Evolutionary conservation across 2,329 filamentous ascomycete species (phyloP).

Genomic region (Chrysoporthe puriensis): DNA sequence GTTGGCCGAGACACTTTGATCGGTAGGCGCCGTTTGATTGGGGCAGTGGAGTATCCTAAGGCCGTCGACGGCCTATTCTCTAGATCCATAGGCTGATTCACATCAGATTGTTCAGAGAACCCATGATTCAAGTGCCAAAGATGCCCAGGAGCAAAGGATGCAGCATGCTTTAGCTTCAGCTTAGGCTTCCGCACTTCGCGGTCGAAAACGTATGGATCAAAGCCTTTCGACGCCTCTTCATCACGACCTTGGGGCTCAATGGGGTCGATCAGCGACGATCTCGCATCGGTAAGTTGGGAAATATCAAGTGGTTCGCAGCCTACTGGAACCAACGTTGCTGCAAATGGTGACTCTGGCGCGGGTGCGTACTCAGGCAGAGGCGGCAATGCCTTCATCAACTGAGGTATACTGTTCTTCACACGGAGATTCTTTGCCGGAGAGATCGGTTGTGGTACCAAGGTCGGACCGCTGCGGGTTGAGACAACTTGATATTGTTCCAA

Average conservation of each 20-base stretch:
- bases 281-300: slow-evolving; percentile 26
- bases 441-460: slow-evolving; percentile 53
- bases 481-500: slow-evolving; percentile 25
- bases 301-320: slow-evolving; percentile 26
- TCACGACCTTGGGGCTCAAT: background rate
- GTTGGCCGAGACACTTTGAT: slow-evolving; percentile 24
- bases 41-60: slow-evolving; percentile 20
- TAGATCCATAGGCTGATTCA: background rate
- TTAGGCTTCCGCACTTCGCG: slow-evolving; percentile 22
- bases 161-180: slow-evolving; percentile 25
- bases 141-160: slow-evolving; percentile 8
- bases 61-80: slow-evolving; percentile 12
- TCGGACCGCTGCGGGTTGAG: slow-evolving; percentile 33
- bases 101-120: background rate
- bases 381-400: slow-evolving; percentile 57
- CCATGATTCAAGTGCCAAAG: background rate
- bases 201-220: slow-evolving; percentile 24
- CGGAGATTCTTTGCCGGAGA: slow-evolving; percentile 50
- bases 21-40: slow-evolving; percentile 23
- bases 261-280: slow-evolving; percentile 19
- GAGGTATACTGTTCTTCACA: slow-evolving; percentile 53
- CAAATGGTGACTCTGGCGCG: slow-evolving; percentile 20
- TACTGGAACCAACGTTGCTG: slow-evolving; percentile 19
- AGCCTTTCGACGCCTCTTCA: slow-evolving; percentile 15
- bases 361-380: slow-evolving; percentile 42